Base-by-base conservation (phyloP, 2,329 filamentous ascomycete species). In the Fusarium verrucosum region DNA sequence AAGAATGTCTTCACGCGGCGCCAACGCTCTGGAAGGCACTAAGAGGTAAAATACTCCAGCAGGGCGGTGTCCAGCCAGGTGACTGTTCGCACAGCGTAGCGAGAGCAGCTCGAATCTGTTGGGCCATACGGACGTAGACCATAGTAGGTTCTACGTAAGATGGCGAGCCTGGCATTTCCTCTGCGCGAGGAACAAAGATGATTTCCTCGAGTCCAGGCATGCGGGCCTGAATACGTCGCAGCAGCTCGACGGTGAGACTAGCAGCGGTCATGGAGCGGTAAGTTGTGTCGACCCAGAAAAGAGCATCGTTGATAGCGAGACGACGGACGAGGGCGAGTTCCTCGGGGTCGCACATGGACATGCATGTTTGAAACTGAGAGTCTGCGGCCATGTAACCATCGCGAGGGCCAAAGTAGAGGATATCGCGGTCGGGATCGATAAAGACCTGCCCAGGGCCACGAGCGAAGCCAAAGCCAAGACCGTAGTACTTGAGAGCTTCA, bases 361-460 rank as follows among this genome's bases (percentile, higher is more conserved):
- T 75, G 66, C 77, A 77, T 14, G 79, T 80, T 46, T 76, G 75
- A 52, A 84, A 79, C 61, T 83, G 77, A 7, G 80, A 75, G 53
- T 79, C 76, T 46, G 80, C 76, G 19, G 78, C 79, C 76, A 80
- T 80, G 72, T 77, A 79, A 47, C 80, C 81, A 23, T 78, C 69
- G 28, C 78, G 75, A 11, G 78, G 75, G 32, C 81, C 81, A 62
- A 84, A 83, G 68, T 80, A 83, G 47, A 84, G 73, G n/a, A 81
- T 75, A 57, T 84, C 82, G 45, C 66, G 67, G 14, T 65, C 47
- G 0, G 76, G 73, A 58, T 80, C 78, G 66, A 84, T 79, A 61
- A 78, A 77, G 28, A 83, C 71, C 43, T 76, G 75, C 26, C 80
- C 79, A 7, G 77, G 75, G 3, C 73, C 73, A 20, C 78, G 75